Evolutionary conservation across 2,329 filamentous ascomycete genomes (phyloP), one percentile per base, ranked within the genome.

Genomic region (Aspergillus sp.): DNA sequence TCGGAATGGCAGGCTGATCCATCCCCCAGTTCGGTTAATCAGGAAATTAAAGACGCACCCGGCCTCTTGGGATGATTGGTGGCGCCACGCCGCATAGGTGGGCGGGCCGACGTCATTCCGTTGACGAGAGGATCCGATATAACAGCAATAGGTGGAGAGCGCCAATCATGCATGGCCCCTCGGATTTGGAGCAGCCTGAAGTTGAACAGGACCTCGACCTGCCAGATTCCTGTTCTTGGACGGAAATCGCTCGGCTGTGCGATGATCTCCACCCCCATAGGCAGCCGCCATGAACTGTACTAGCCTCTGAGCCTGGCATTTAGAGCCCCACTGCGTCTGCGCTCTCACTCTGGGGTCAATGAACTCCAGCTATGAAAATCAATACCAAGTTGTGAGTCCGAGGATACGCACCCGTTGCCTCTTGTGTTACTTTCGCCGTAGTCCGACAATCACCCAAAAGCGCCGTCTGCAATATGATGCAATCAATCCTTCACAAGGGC

Each of bases 91-190:
- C 19, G 21, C 21, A 19, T 27, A 27, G 27, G 37, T 49, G 31
- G 49, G 31, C 3, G 31, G 49, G 31, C 3, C 21, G 41, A 52
- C 53, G 52, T 57, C 56, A 55, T 55, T n/a, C 46, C 41, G 56
- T 33, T 19, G 23, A 47, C 24, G 24, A 9, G 44, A 19, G 37
- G 44, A 37, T 46, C 12, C 14, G 24, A 39, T 46, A 56, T 40
- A 51, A 45, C 47, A 41, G 21, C 35, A 27, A 9, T 9, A 21
- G 45, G 14, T 19, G 15, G 45, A 48, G n/a, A 19, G n/a, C 17
- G 23, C 12, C 11, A 31, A 46, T 14, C 5, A 37, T 46, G 23
- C 24, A 46, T 8, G 15, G 27, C 15, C 19, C 14, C 15, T 35
- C 14, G 27, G 23, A 35, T 12, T 17, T 24, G 45, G 44, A 31